Conservation (phyloP, 2,329 filamentous ascomycete genomes). For the Talaromyces sp. region DNA sequence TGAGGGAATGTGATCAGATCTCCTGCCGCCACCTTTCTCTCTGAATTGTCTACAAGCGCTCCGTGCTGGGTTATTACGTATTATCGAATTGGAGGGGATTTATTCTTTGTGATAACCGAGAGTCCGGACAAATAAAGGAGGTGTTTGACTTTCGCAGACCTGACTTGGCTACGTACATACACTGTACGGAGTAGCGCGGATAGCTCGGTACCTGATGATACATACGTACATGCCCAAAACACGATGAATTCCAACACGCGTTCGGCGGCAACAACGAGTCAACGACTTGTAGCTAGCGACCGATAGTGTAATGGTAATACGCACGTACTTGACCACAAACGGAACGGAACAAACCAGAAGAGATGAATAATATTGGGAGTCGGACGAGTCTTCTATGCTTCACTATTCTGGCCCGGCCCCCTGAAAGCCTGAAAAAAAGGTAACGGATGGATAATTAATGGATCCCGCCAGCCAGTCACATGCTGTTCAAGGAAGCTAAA, state of each 20-base stretch:
- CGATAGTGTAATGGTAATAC: background rate
- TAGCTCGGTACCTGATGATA: slow-evolving; percentile 3
- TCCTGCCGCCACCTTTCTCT: background rate
- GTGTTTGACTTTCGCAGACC: too few species aligned
- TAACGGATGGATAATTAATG: background rate
- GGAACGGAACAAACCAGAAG: too few species aligned
- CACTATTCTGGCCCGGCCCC: background rate
- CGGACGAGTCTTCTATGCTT: background rate
- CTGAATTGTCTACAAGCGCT: background rate
- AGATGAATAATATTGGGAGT: too few species aligned
- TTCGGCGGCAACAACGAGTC: background rate
- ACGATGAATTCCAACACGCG: background rate
- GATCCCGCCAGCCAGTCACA: background rate
- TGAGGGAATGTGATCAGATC: slow-evolving; percentile 5
- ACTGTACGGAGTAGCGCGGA: background rate
- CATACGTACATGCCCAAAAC: slow-evolving; percentile 2
- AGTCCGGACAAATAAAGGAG: background rate
- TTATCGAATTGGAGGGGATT: background rate
- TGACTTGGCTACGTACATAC: background rate
- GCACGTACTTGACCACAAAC: too few species aligned
- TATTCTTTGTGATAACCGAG: background rate
- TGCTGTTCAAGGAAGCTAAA: background rate
- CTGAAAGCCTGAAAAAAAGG: background rate
- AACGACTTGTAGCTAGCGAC: background rate
- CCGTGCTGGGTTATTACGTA: background rate